These are phyloP conservation scores for Scytalidium sp. DNA, from an alignment of 2,329 filamentous ascomycete genomes.

Conservation along the genomic window DNA sequence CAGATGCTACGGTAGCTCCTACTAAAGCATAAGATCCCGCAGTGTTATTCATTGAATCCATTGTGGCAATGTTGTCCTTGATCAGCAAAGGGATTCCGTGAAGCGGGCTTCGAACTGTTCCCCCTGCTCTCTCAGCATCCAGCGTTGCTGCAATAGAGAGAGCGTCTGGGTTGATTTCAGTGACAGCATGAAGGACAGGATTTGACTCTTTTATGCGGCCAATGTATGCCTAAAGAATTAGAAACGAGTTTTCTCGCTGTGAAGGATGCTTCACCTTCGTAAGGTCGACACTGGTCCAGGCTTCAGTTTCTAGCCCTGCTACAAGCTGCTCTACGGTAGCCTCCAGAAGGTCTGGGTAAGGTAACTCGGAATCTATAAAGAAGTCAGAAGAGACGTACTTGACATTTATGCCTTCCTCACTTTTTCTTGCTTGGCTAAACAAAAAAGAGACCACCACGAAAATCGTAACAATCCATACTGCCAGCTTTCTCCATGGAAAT, in stretches of 20 bases:
- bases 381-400: neutral
- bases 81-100: slow-evolving; percentile 59
- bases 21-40: slow-evolving; percentile 21
- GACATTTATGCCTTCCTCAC: neutral
- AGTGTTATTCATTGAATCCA: slow-evolving; percentile 51
- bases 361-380: neutral
- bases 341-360: slow-evolving; percentile 41
- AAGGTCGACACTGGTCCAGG: slow-evolving; percentile 56
- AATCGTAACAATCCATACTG: neutral
- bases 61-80: slow-evolving; percentile 60
- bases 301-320: slow-evolving; percentile 42
- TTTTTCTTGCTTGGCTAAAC: neutral
- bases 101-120: slow-evolving; percentile 32
- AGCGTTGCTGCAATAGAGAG: slow-evolving; percentile 23
- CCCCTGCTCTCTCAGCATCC: slow-evolving; percentile 23
- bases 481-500: neutral
- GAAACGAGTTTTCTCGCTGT: neutral
- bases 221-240: slow-evolving; percentile 18
- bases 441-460: neutral
- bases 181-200: slow-evolving; percentile 19
- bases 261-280: slow-evolving; percentile 49
- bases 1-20: slow-evolving; percentile 17
- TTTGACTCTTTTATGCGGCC: slow-evolving; percentile 21
- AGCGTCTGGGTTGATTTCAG: slow-evolving; percentile 29
- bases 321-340: slow-evolving; percentile 49